Evolutionary conservation across 1,139 yeast species (phyloP).

Genomic region (Kurtzmaniella quercitrusa): DNA sequence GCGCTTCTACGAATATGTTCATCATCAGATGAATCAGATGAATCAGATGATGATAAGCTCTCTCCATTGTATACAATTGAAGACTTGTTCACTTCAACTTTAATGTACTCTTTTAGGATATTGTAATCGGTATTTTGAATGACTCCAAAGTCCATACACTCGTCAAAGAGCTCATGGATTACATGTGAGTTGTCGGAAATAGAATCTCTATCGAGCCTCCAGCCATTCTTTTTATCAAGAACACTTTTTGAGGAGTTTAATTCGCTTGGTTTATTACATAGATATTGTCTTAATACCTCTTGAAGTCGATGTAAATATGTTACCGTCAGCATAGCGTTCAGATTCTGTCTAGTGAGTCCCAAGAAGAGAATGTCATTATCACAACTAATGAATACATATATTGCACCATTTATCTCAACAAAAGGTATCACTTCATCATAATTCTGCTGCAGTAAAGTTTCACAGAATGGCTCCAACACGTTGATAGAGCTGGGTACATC

Average conservation of each 20-base stretch:
- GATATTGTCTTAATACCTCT: slow-evolving; percentile 26
- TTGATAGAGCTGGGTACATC: slow-evolving; percentile 23
- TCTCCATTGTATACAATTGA: slow-evolving; percentile 1
- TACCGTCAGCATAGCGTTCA: slow-evolving; percentile 40
- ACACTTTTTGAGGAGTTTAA: slow-evolving; percentile 4
- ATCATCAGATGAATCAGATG: slow-evolving; percentile 10
- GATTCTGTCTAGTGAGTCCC: slow-evolving; percentile 29
- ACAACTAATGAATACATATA: slow-evolving; percentile 27
- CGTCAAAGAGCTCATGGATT: slow-evolving; percentile 41
- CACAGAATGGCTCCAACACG: slow-evolving; percentile 26
- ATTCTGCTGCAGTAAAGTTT: slow-evolving; percentile 16
- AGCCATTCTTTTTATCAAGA: neutral
- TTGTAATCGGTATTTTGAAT: slow-evolving; percentile 43
- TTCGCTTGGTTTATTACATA: neutral
- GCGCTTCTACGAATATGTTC: slow-evolving; percentile 7
- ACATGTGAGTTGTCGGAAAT: slow-evolving; percentile 38
- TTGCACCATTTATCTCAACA: slow-evolving; percentile 23
- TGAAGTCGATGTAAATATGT: slow-evolving; percentile 33
- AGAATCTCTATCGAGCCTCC: slow-evolving; percentile 23
- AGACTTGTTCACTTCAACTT: slow-evolving; percentile 28
- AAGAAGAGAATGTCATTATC: slow-evolving; percentile 28
- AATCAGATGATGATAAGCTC: neutral
- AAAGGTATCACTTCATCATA: slow-evolving; percentile 30
- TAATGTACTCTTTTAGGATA: slow-evolving; percentile 41
- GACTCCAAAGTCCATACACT: slow-evolving; percentile 44